Evolutionary conservation across 2,329 filamentous ascomycete genomes (phyloP), one percentile per base, ranked within the genome.

Genomic region (Cryoendolithus antarcticus): DNA sequence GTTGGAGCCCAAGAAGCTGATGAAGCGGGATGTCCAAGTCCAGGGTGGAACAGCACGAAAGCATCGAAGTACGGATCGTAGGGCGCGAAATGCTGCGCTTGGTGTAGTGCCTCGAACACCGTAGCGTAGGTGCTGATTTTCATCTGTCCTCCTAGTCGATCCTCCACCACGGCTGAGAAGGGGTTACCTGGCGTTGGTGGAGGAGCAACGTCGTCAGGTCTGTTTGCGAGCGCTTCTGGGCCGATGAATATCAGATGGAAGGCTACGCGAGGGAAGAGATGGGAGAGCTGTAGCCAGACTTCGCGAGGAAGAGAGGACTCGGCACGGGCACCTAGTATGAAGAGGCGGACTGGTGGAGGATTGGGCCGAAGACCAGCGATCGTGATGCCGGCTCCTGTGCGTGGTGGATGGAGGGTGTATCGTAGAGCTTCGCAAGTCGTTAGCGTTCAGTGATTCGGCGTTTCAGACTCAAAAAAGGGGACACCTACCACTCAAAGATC

Each of bases 1-100:
- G 91, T 96, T 52, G 89, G 80, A 43, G 82, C 75, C 91, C 93
- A 98, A 61, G 98, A 91, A 54, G 93, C 84, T 38, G 83, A 84
- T 55, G 82, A 89, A 9, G 88, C 86, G 1, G 93, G 88, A 60
- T 98, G 91, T 9, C 91, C 93, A 11, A 98, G 73, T 6, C 93
- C 93, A 0, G 93, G 93, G 56, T 98, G 93, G 71, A 96, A 98
- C 37, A 95, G 74, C 54, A 98, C 79, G 57, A 98, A 94, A 62
- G 84, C 91, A 67, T 98, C 91, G 61, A 98, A 94, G 66, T 98
- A 98, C 1, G 91, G 91, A 58, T 98, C 91, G 58, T 93, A 95
- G 0, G 93, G 91, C 42, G 83, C 77, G 65, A 96, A 98, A 57
- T 88, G 75, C 35, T 86, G 82, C 0, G 89, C 83, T 58, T 86